These are phyloP conservation scores for Aspergillus fumigatiaffinis DNA, from an alignment of 2,329 filamentous ascomycete genomes.

Conservation along the genomic window DNA sequence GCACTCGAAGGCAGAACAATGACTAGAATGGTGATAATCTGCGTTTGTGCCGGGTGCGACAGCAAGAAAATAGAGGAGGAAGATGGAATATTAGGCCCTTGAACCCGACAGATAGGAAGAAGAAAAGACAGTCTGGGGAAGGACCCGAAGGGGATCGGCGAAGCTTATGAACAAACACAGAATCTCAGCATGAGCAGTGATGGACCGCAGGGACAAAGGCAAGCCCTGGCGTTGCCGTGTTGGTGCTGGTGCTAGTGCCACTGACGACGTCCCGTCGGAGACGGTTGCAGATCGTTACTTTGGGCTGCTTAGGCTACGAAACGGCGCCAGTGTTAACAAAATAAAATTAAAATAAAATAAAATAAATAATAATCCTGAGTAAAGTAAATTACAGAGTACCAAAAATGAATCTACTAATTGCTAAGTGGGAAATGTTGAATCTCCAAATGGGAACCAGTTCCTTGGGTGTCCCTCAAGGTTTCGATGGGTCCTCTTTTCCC, in stretches of 20 bases:
- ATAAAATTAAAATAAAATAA: constrained; percentile 8
- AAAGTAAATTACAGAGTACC: constrained; percentile 1
- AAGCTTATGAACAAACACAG: constrained; percentile 42
- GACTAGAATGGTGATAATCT: background rate
- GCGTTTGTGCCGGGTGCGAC: background rate
- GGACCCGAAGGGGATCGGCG: constrained; percentile 38
- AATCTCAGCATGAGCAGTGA: constrained; percentile 26
- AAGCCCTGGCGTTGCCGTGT: constrained; percentile 23
- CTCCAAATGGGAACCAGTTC: constrained; percentile 31
- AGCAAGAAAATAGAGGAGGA: constrained; percentile 1
- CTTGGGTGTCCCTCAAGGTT: constrained; percentile 25
- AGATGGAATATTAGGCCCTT: constrained; percentile 7
- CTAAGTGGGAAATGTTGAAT: constrained; percentile 10
- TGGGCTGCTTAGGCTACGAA: constrained; percentile 25
- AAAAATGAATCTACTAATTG: constrained; percentile 2
- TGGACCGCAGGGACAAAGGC: constrained; percentile 24
- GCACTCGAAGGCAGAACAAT: background rate
- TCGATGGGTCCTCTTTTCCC: constrained; percentile 10
- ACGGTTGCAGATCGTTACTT: constrained; percentile 37
- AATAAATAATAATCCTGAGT: constrained; percentile 4
- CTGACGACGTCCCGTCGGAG: constrained; percentile 40
- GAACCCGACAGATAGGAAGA: constrained; percentile 18
- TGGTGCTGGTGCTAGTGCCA: constrained; percentile 31
- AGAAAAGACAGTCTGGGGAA: constrained; percentile 34
- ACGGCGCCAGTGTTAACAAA: constrained; percentile 22